Percentiles rank a stretch among this genome's conserved stretches.
Conservation (phyloP, 306 rosid genomes). For the Gastrolobium villosum region DNA sequence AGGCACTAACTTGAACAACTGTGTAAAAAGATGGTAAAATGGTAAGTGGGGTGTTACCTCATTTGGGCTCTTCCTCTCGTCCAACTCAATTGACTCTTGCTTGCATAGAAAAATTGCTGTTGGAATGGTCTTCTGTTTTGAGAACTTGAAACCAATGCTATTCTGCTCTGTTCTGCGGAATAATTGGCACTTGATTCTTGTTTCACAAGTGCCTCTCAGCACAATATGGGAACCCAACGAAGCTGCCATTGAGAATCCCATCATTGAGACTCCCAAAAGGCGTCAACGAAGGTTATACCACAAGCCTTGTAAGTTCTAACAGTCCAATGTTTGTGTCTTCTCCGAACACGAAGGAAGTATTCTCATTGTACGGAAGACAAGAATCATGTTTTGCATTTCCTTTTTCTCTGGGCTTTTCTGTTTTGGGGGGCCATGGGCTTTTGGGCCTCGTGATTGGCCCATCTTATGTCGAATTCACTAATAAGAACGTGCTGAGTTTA, state of each 20-base stretch:
- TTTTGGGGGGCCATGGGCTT: background rate
- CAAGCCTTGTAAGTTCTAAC: background rate
- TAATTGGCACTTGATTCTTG: conserved; percentile 48
- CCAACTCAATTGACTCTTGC: conserved; percentile 56
- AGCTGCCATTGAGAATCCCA: conserved; percentile 66
- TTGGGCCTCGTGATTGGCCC: background rate
- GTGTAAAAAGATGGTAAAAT: conserved; percentile 15
- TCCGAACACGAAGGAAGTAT: background rate
- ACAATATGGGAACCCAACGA: conserved; percentile 60
- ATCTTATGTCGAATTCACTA: too few species aligned
- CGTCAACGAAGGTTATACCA: background rate
- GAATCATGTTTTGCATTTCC: too few species aligned
- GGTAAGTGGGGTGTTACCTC: conserved; percentile 59
- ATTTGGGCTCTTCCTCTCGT: conserved; percentile 80
- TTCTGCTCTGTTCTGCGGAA: conserved; percentile 38
- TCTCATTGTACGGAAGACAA: background rate
- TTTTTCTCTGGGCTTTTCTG: background rate
- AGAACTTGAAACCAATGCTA: conserved; percentile 51
- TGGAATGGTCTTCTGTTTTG: conserved; percentile 42
- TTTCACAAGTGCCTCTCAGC: conserved; percentile 46
- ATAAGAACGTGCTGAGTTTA: too few species aligned
- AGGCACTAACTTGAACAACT: conserved; percentile 22
- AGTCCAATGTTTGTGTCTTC: conserved; percentile 5
- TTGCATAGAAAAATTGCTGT: conserved; percentile 51
- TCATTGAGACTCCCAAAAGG: conserved; percentile 36